Percentiles rank a stretch among this genome's conserved stretches.
phyloP scores from a whole-genome alignment of 495 filamentous ascomycete genomes.

The Extremus antarcticus region DNA sequence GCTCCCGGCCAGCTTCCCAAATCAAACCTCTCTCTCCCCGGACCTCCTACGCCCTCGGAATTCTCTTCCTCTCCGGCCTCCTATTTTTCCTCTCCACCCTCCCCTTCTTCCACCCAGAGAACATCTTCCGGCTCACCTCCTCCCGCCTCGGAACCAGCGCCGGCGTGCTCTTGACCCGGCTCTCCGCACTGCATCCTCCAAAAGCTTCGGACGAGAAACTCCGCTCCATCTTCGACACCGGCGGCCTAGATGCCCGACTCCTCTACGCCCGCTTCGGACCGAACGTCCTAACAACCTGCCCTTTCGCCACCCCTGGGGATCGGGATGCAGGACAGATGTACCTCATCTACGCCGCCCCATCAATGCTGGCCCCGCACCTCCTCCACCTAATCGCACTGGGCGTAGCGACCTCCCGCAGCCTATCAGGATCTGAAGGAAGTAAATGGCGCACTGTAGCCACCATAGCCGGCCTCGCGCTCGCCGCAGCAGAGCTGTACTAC shows the following conservation, averaged over 20 bases:
- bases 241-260: slow-evolving; percentile 57
- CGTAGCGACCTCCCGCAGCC: slow-evolving; percentile 45
- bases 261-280: slow-evolving; percentile 79
- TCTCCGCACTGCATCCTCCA: slow-evolving; percentile 53
- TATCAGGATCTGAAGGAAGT: slow-evolving; percentile 45
- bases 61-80: slow-evolving; percentile 64
- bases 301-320: slow-evolving; percentile 71
- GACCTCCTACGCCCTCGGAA: slow-evolving; percentile 51
- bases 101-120: slow-evolving; percentile 60
- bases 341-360: slow-evolving; percentile 70
- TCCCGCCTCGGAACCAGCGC: slow-evolving; percentile 75
- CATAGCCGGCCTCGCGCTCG: slow-evolving; percentile 48
- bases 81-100: slow-evolving; percentile 61
- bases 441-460: slow-evolving; percentile 63
- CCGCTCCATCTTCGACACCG: slow-evolving; percentile 24
- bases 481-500: slow-evolving; percentile 52
- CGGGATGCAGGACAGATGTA: slow-evolving; percentile 44
- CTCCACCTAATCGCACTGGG: slow-evolving; percentile 60
- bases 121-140: slow-evolving; percentile 67
- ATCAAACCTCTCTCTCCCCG: slow-evolving; percentile 48
- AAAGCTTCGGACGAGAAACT: slow-evolving; percentile 45
- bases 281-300: slow-evolving; percentile 55
- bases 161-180: slow-evolving; percentile 75
- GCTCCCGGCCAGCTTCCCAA: slow-evolving; percentile 34
- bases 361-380: slow-evolving; percentile 64